phyloP scores from a whole-genome alignment of 2,329 filamentous ascomycete genomes.

The Pyrenophora tritici-repentis region DNA sequence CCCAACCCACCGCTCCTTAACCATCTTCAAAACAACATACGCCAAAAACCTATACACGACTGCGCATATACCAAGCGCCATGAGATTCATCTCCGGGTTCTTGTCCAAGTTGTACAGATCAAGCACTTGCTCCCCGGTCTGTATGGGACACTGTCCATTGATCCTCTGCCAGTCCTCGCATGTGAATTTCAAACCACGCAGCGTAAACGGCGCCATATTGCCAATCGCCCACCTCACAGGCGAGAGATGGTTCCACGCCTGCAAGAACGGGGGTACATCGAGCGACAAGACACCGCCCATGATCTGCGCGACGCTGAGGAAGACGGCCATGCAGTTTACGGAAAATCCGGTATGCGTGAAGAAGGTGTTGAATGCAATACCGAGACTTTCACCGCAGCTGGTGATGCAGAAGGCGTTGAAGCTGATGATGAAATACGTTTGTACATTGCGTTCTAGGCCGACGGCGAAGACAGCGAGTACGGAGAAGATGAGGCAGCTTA shows the following conservation, averaged over 20 bases:
- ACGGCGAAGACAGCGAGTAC: conserved; percentile 67
- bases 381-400: conserved; percentile 73
- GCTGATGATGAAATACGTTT: conserved; percentile 69
- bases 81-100: conserved; percentile 64
- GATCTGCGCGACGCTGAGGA: conserved; percentile 71
- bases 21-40: conserved; percentile 61
- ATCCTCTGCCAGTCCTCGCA: conserved; percentile 66
- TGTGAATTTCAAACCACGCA: conserved; percentile 65
- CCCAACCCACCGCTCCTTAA: conserved; percentile 58
- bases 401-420: conserved; percentile 76
- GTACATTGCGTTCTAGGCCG: conserved; percentile 65
- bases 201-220: conserved; percentile 68
- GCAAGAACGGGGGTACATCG: conserved; percentile 12
- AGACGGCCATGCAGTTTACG: conserved; percentile 71
- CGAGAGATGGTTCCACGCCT: conserved; percentile 70
- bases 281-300: conserved; percentile 54
- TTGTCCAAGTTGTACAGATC: conserved; percentile 69
- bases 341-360: conserved; percentile 77
- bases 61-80: conserved; percentile 66
- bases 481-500: conserved; percentile 68
- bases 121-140: conserved; percentile 69
- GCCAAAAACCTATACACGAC: conserved; percentile 69
- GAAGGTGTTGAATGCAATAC: conserved; percentile 80
- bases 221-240: conserved; percentile 72
- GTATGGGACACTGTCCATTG: conserved; percentile 66